Conservation (phyloP, 306 rosid genomes). For the Casuarina equisetifolia region DNA sequence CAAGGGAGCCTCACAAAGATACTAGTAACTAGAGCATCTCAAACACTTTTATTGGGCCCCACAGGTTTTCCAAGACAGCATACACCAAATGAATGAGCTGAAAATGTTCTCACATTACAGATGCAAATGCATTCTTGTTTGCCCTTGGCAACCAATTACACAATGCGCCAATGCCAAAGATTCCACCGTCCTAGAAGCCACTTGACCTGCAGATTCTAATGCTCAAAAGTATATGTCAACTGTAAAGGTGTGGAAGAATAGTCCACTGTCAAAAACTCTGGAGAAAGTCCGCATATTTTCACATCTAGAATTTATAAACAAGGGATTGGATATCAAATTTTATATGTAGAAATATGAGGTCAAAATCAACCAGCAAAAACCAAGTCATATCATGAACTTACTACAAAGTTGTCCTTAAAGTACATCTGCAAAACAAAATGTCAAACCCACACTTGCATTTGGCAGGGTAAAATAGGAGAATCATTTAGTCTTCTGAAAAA, state of each 20-base stretch:
- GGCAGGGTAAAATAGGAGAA: neutral
- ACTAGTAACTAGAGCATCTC: neutral
- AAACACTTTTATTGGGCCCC: neutral
- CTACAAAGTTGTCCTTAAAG: neutral
- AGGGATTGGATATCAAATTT: neutral
- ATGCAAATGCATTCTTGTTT: neutral
- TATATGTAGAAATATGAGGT: neutral
- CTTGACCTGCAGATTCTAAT: too few species aligned
- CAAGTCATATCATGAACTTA: neutral
- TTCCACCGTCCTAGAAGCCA: neutral
- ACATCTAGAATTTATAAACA: too few species aligned
- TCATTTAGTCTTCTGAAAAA: neutral
- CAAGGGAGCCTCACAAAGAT: neutral
- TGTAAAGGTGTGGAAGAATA: too few species aligned
- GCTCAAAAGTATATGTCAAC: too few species aligned
- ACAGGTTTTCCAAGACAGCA: neutral
- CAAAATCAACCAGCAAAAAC: neutral
- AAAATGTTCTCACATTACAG: neutral
- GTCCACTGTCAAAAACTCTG: neutral
- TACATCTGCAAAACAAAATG: neutral
- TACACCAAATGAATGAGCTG: neutral
- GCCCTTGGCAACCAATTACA: neutral
- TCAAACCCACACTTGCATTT: constrained; percentile 1
- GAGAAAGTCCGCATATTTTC: too few species aligned
- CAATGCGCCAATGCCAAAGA: neutral